phyloP scores from a whole-genome alignment of 495 filamentous ascomycete species.

The Copromyces sp. region DNA sequence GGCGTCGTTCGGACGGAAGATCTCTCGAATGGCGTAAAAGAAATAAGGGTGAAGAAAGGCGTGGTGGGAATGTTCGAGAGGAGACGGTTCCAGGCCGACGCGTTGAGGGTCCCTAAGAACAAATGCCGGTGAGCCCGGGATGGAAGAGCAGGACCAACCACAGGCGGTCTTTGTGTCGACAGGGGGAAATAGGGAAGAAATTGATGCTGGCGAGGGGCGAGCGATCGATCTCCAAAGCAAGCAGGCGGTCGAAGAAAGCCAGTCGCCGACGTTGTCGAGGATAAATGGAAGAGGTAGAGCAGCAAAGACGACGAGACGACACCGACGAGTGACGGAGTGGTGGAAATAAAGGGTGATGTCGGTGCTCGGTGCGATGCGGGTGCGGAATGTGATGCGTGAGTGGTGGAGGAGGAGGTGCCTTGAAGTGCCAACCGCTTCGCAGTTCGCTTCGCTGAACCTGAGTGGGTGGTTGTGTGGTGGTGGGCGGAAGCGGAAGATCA shows the following conservation, averaged over 20 bases:
- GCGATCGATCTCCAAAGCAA: neutral
- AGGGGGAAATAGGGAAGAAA: neutral
- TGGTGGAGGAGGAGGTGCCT: neutral
- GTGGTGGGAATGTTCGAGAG: neutral
- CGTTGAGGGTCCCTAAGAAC: neutral
- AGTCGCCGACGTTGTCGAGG: neutral
- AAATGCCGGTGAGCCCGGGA: neutral
- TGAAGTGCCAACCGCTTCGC: neutral
- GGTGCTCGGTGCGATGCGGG: neutral
- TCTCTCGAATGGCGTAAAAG: neutral
- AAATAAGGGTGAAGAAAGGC: neutral
- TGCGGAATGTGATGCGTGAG: neutral
- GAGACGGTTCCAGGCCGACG: neutral
- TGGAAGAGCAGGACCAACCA: neutral
- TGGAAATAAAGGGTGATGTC: neutral
- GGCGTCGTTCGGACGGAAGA: neutral
- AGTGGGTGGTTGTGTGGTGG: neutral
- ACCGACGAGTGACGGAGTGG: neutral
- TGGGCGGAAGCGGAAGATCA: neutral
- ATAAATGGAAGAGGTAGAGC: neutral
- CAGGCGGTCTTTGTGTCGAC: neutral
- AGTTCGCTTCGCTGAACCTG: neutral
- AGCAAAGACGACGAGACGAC: neutral
- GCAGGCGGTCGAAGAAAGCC: neutral
- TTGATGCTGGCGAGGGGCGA: neutral